Percentiles rank a stretch among this genome's conserved stretches.
Evolutionary conservation across 164 flowering plant genomes (phyloP).

Genomic region (Stephania japonica): DNA sequence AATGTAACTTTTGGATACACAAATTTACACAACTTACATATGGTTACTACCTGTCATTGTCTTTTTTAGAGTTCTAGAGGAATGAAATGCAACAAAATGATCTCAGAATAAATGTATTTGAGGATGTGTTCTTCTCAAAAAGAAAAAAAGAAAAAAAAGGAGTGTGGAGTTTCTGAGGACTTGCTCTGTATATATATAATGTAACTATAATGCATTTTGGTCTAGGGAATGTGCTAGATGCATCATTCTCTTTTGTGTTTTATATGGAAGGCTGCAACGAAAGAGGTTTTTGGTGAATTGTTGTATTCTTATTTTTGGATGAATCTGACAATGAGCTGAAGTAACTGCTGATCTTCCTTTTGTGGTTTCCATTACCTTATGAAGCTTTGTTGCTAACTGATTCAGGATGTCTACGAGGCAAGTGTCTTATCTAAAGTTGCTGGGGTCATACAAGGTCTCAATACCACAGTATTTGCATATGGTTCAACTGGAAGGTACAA

Average conservation of each 20-base stretch:
- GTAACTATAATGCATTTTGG: background rate
- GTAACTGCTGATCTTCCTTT: background rate
- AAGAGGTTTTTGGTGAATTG: background rate
- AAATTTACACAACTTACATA: no score
- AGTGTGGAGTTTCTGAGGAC: background rate
- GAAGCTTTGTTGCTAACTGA: conserved; percentile 12
- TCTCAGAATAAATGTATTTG: background rate
- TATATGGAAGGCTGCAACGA: background rate
- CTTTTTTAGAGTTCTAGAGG: background rate
- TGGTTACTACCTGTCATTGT: background rate
- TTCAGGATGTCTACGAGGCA: conserved; percentile 71
- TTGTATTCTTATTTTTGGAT: no score
- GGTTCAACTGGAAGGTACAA: conserved; percentile 95
- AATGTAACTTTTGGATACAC: no score
- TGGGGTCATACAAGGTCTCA: conserved; percentile 88
- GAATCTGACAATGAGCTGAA: no score
- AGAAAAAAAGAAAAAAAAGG: no score
- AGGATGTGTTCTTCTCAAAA: background rate
- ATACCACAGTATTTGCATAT: conserved; percentile 91
- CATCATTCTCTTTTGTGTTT: background rate
- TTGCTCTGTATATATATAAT: no score
- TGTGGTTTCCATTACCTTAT: conserved; percentile 1
- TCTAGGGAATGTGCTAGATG: background rate
- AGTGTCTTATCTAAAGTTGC: conserved; percentile 59
- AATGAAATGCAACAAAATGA: background rate